Conservation (phyloP, 2,329 filamentous ascomycete species). For the Colletotrichum abscissum region DNA sequence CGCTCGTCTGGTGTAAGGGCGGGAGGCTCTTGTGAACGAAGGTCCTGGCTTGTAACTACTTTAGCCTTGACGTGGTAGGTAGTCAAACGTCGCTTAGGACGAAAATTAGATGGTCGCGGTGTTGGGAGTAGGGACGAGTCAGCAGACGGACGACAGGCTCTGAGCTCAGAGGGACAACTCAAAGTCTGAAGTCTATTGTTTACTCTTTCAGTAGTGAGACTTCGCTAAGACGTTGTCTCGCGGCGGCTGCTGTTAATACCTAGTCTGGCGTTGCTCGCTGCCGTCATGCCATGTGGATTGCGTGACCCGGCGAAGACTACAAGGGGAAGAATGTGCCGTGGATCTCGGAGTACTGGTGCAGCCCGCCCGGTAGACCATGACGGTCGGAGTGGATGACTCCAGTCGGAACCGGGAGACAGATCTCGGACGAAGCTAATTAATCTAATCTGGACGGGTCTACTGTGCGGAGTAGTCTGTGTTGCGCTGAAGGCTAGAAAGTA, state of each 20-base stretch:
- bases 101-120: not conserved
- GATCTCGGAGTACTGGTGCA: slow-evolving; percentile 18
- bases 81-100: slow-evolving; percentile 16
- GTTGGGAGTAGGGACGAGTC: slow-evolving; percentile 26
- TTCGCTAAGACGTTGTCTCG: not conserved
- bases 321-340: not conserved
- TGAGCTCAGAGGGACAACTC: not conserved
- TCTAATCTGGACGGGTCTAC: not conserved
- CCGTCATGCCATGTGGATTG: not conserved
- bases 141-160: not conserved
- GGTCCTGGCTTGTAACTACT: not conserved
- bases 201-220: slow-evolving; percentile 6
- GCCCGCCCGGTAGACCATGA: slow-evolving; percentile 10
- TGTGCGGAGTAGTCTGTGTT: not conserved
- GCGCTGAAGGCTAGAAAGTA: not conserved
- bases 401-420: slow-evolving; percentile 5
- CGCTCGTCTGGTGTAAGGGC: not conserved
- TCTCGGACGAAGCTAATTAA: not conserved
- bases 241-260: not conserved
- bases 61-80: not conserved
- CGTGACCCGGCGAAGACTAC: not conserved
- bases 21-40: not conserved
- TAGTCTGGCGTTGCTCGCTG: not conserved
- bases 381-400: not conserved
- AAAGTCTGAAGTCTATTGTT: not conserved